Conservation (phyloP, 2,329 filamentous ascomycete genomes). For the Helotiales sp. region DNA sequence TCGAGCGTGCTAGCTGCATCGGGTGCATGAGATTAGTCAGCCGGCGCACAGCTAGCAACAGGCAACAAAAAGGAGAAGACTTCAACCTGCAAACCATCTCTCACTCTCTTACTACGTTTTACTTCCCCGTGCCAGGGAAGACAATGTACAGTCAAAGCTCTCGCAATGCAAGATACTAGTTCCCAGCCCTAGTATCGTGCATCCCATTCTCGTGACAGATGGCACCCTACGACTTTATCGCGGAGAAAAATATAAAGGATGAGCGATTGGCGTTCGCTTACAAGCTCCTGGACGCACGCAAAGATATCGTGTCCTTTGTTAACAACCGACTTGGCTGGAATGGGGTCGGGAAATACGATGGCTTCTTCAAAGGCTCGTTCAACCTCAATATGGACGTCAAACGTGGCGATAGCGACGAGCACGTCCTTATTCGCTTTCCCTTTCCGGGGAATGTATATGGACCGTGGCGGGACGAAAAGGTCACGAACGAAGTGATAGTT, state of each 20-base stretch:
- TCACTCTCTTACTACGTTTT: neutral
- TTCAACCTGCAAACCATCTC: neutral
- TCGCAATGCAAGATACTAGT: neutral
- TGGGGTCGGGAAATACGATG: neutral
- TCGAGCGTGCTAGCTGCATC: too few relatives aligned
- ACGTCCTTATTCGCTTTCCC: neutral
- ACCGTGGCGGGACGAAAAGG: neutral
- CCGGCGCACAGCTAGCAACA: neutral
- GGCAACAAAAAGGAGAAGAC: neutral
- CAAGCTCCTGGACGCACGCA: neutral
- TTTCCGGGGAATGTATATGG: neutral
- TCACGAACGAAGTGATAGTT: neutral
- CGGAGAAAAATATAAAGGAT: neutral
- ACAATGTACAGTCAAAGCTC: neutral
- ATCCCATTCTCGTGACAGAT: neutral
- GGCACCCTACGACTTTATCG: neutral
- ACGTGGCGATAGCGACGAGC: neutral
- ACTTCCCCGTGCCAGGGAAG: neutral
- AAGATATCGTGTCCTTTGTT: neutral
- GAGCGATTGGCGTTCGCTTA: neutral
- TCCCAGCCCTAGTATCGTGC: neutral
- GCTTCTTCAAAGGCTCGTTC: neutral
- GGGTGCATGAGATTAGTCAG: neutral
- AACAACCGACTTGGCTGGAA: neutral
- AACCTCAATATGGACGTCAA: neutral